Base-by-base conservation (phyloP, 768 basidiomycete genomes). In the Naganishia friedmannii region DNA sequence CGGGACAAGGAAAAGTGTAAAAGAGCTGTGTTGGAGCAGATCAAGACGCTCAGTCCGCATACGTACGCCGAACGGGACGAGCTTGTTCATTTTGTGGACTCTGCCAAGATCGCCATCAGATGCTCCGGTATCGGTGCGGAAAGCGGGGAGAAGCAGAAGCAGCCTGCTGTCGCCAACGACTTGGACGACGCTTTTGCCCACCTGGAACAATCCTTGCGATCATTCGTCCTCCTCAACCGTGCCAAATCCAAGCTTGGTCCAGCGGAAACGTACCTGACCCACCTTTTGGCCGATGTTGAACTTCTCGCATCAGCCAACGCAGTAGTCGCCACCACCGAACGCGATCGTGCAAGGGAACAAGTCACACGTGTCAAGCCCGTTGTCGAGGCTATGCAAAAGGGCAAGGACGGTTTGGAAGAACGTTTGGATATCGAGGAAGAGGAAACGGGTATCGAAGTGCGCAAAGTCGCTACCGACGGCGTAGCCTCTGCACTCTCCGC, bases 21-120 rank as follows among this genome's bases (percentile, higher is more conserved):
- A 76, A 86, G 91, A 51, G 82, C 88, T 37, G 90, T 99, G 54
- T 86, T 96, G 31, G 93, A 98, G 70, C 95, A 98, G 81, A 92
- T 99, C 85, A 90, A 88, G 78, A 86, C 90, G 74, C 86, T 98
- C 74, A 92, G 90, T 76, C 95, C 96, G n/a, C 83, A 87, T 65
- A 98, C 96, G 0, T 92, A 88, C 78, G 90, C 92, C 67, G 91
- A 96, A 74, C 88, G 92, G 0, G 86, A 89, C 54, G 92, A 98
- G 79, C 87, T 99, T 51, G 94, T 99, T 3, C 96, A 99, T 82
- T 99, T 98, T 80, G 96, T 99, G 76, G 96, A 99, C 79, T 95
- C 93, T 8, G 88, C 89, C 17, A 79, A 81, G 53, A 79, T 80
- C 53, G 77, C 82, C n/a, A 70, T 79, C 23, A 78, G 78, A 21